Evolutionary conservation across 441 rosid genomes (phyloP), one percentile per base, ranked within the genome.

Genomic region (Pelargonium citronellum): DNA sequence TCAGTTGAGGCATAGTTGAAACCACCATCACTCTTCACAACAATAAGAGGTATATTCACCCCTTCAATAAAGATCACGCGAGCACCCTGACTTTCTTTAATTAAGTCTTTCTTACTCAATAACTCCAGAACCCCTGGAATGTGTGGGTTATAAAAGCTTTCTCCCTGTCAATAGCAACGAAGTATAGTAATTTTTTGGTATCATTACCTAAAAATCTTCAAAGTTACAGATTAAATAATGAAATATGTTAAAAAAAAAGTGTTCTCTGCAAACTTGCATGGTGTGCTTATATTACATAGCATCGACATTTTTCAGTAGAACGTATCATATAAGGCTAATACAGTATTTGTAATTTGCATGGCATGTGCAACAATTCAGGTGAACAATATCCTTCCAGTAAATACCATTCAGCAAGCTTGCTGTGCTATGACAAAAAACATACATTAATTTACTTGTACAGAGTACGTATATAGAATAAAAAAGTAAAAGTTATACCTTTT

Each of bases 1-100:
- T 94, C 97, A 67, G 97, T 91, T 58, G 97, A 89, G 53, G 96
- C 97, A 79, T 94, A 94, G 80, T 90, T 91, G 83, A 72, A 94
- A 71, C 96, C 97, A 55, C 97, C 99, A 71, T 91, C 97, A 74
- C 90, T 90, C 91, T 94, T 94, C 74, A 94, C 90, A 73, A 91
- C 88, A 44, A 94, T 94, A 77, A 91, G 90, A 67, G 99, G 99
- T 73, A 87, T 90, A 66, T 84, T 82, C 72, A 71, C 27, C 64
- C 96, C 96, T 74, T 90, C 94, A 37, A 90, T 12, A 69, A 83
- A 81, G 68, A 94, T 90, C 64, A 91, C 97, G 78, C 87, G 99
- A 78, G 95, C 96, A 73, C 94, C 97, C 66, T 90, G 78, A 74
- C 95, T 94, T 76, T 90, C 96, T 81, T 86, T 84, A 51, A 91